phyloP scores from a whole-genome alignment of 2,329 filamentous ascomycete genomes.

The Penicillium sp. region DNA sequence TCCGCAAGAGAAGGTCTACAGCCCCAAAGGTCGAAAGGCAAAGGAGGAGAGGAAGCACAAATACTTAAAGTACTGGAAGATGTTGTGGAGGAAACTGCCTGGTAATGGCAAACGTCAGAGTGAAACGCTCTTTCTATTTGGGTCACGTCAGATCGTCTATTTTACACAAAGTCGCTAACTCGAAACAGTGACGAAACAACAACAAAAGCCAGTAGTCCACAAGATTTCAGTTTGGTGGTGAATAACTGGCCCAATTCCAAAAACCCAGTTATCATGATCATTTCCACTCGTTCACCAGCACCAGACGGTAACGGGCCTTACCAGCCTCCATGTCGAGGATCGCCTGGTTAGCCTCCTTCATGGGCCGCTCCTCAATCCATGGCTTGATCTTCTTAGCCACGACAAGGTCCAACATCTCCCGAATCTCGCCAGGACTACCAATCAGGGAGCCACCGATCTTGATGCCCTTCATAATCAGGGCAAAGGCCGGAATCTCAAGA shows the following conservation, averaged over 20 bases:
- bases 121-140: constrained; percentile 1
- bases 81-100: not conserved
- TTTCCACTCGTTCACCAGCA: constrained; percentile 45
- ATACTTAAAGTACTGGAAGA: not conserved
- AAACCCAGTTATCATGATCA: not conserved
- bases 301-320: constrained; percentile 50
- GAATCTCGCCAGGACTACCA: constrained; percentile 46
- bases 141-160: not conserved
- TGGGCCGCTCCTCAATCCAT: constrained; percentile 46
- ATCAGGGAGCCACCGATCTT: constrained; percentile 54
- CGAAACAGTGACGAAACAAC: not conserved
- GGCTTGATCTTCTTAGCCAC: constrained; percentile 44
- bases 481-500: constrained; percentile 59
- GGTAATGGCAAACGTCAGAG: constrained; percentile 1
- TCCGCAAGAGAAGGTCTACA: not conserved
- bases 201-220: not conserved
- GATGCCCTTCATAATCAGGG: constrained; percentile 56
- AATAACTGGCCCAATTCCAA: not conserved
- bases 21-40: not conserved
- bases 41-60: no score
- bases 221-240: no score
- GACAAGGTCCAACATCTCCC: constrained; percentile 49
- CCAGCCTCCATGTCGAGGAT: constrained; percentile 48
- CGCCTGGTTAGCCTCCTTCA: constrained; percentile 49
- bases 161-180: not conserved